Evolutionary conservation across 306 rosid species (phyloP), one percentile per base, ranked within the genome.

Genomic region (Cucumis cinereus): DNA sequence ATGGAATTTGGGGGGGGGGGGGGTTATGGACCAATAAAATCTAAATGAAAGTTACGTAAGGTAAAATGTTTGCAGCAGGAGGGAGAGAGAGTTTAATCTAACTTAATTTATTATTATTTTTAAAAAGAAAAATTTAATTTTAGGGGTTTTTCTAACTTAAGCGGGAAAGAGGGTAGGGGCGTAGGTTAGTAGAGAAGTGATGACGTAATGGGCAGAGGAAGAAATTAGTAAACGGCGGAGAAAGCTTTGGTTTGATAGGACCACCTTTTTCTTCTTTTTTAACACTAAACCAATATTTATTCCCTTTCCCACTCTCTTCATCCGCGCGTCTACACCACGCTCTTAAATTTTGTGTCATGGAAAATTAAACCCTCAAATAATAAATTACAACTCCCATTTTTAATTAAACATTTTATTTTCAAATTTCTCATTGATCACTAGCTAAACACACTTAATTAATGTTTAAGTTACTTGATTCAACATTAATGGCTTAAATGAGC

Each of bases 171-270:
- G 73, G 43, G 53, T 23, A 52, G 35, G 35, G 5, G 79, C 76
- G 90, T 74, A 77, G 85, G 79, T 80, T 70, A 77, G 77, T 35
- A 64, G 79, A 52, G 69, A 50, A 33, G 6, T 61, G 77, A 79
- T 43, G 41, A 60, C 74, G 74, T 69, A 66, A 68, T 69, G 74
- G 43, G 19, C 24, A 38, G 67, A 38, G 22, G 53, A 13, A 75
- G 83, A 79, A 76, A 80, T 75, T 86, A 84, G 88, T 82, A 84
- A 88, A 86, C 87, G 89, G 90, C 92, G 87, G 89, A 85, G 87
- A 86, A 84, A 83, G 68, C 82, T 78, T 80, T 77, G 78, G 68
- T 36, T 58, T 41, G 1, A 12, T 67, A 73, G 94, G 91, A 89
- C 94, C 91, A 89, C 90, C 77, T 30, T 30, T 30, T 30, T 26